Percentiles rank a stretch among this genome's conserved stretches.
Evolutionary conservation across 192 early-diverging fungal species (phyloP).

Genomic region (Piromyces sp.): DNA sequence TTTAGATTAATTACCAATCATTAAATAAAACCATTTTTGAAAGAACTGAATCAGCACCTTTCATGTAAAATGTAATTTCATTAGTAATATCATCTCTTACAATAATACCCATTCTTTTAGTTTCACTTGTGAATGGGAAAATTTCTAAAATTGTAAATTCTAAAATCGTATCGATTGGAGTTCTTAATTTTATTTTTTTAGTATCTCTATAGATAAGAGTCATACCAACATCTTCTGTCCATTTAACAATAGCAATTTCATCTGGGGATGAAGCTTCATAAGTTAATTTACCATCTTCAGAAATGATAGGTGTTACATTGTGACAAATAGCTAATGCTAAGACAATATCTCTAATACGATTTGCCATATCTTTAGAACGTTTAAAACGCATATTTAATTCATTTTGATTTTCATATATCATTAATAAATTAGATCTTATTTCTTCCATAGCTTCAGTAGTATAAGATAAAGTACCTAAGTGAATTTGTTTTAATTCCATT

Average conservation of each 20-base stretch:
- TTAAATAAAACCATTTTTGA: neutral
- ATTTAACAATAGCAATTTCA: conserved; percentile 85
- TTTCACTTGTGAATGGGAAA: conserved; percentile 97
- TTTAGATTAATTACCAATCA: neutral
- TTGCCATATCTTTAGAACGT: conserved; percentile 64
- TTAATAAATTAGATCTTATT: conserved; percentile 47
- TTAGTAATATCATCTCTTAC: conserved; percentile 44
- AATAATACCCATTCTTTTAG: conserved; percentile 93
- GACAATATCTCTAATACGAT: conserved; percentile 71
- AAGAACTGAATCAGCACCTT: conserved; percentile 47
- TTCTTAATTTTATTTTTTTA: conserved; percentile 24
- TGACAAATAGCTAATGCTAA: conserved; percentile 77
- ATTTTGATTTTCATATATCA: conserved; percentile 6
- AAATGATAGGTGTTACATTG: conserved; percentile 61
- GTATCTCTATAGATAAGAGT: conserved; percentile 61
- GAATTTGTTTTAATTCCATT: conserved; percentile 87
- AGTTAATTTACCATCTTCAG: conserved; percentile 38
- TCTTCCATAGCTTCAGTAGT: conserved; percentile 79
- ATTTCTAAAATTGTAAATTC: conserved; percentile 71
- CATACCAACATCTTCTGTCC: conserved; percentile 76
- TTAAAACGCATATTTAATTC: conserved; percentile 16
- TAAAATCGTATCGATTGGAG: conserved; percentile 12
- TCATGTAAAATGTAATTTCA: conserved; percentile 78
- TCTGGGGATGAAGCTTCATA: conserved; percentile 95
- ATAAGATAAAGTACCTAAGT: conserved; percentile 92